Evolutionary conservation across 1,139 yeast species (phyloP).

Genomic region (Yamadazyma jaroonii): DNA sequence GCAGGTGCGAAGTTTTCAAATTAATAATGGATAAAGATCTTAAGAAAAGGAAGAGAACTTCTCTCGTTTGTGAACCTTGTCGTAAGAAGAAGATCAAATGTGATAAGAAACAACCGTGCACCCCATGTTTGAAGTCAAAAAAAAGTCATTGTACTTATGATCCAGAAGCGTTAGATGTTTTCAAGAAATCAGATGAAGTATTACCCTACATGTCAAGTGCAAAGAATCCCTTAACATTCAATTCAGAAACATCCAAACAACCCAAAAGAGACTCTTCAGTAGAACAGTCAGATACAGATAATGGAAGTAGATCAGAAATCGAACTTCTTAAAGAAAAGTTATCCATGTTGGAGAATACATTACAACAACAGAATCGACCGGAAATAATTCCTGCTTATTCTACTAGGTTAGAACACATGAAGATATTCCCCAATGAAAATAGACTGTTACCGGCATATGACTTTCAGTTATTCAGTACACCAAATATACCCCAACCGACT

Average conservation of each 20-base stretch:
- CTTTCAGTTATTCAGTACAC: no score
- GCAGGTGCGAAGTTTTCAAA: no score
- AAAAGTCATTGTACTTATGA: slow-evolving; percentile 27
- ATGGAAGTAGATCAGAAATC: slow-evolving; percentile 17
- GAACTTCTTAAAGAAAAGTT: slow-evolving; percentile 25
- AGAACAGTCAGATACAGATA: neutral
- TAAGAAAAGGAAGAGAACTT: slow-evolving; percentile 28
- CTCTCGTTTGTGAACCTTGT: slow-evolving; percentile 37
- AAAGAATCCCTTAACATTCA: slow-evolving; percentile 20
- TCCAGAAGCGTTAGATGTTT: slow-evolving; percentile 11
- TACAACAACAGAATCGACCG: slow-evolving; percentile 1
- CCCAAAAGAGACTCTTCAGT: no score
- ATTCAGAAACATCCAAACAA: neutral
- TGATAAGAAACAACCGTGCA: slow-evolving; percentile 36
- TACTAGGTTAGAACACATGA: neutral
- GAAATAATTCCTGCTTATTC: slow-evolving; percentile 6
- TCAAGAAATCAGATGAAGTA: neutral
- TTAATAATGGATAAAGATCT: slow-evolving; percentile 1
- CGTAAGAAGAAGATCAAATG: slow-evolving; percentile 36
- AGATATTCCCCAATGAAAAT: neutral
- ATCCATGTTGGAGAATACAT: slow-evolving; percentile 19
- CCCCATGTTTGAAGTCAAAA: slow-evolving; percentile 29
- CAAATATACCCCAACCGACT: no score
- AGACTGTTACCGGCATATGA: no score
- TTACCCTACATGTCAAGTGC: slow-evolving; percentile 27